These are phyloP conservation scores for Dactylellina drechsleri DNA, from an alignment of 2,329 filamentous ascomycete genomes.

Conservation along the genomic window DNA sequence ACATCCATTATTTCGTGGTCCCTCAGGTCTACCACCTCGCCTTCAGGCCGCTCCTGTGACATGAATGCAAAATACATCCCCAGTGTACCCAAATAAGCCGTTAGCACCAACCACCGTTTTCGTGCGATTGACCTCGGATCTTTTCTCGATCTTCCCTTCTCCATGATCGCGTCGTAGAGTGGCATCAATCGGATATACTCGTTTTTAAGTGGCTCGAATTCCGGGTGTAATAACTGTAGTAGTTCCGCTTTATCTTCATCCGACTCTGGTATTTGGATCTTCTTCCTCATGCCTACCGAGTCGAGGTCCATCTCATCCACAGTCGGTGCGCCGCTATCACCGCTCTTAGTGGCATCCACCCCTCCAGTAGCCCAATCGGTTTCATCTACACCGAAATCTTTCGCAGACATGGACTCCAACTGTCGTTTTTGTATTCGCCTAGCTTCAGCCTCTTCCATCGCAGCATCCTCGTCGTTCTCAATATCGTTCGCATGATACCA, in stretches of 20 bases:
- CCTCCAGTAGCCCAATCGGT: slow-evolving; percentile 76
- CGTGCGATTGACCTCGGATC: slow-evolving; percentile 64
- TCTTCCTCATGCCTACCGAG: slow-evolving; percentile 61
- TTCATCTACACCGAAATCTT: slow-evolving; percentile 93
- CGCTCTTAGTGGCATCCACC: slow-evolving; percentile 63
- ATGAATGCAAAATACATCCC: slow-evolving; percentile 94
- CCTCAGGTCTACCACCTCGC: slow-evolving; percentile 72
- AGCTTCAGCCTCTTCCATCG: slow-evolving; percentile 92
- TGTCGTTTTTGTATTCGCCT: slow-evolving; percentile 90
- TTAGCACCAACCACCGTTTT: slow-evolving; percentile 80
- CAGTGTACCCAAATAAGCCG: slow-evolving; percentile 85
- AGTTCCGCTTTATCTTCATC: slow-evolving; percentile 78
- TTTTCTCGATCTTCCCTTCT: slow-evolving; percentile 65
- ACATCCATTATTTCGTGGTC: slow-evolving; percentile 92
- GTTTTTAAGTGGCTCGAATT: slow-evolving; percentile 85
- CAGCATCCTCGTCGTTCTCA: slow-evolving; percentile 76
- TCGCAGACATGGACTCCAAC: slow-evolving; percentile 84
- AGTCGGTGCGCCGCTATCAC: slow-evolving; percentile 74
- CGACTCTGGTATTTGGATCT: slow-evolving; percentile 79
- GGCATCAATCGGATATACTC: slow-evolving; percentile 79
- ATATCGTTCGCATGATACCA: slow-evolving; percentile 90
- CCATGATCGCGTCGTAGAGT: slow-evolving; percentile 65
- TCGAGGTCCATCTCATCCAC: slow-evolving; percentile 61
- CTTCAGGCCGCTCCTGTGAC: slow-evolving; percentile 60
- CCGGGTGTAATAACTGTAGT: slow-evolving; percentile 83